Conservation (phyloP, 495 filamentous ascomycete genomes). For the Tuber microsphaerosporum region DNA sequence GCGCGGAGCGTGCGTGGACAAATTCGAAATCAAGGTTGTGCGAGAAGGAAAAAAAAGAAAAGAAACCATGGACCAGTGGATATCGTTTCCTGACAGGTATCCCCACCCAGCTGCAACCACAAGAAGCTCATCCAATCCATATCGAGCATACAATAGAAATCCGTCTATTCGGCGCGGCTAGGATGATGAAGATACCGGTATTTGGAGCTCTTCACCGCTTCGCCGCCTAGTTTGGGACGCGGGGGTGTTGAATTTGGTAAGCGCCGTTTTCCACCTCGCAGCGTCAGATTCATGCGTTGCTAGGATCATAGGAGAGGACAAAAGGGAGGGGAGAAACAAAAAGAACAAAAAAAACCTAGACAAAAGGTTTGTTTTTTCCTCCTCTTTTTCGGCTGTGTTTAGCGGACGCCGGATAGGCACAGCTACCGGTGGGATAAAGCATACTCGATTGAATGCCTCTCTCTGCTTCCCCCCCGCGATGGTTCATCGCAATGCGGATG, state of each 20-base stretch:
- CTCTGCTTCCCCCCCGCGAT: slow-evolving; percentile 9
- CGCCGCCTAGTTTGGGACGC: slow-evolving; percentile 9
- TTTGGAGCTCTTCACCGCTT: background rate
- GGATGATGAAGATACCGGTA: background rate
- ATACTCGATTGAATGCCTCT: too few species aligned
- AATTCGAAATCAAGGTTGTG: background rate
- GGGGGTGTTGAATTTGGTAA: slow-evolving; percentile 24
- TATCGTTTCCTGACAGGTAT: background rate
- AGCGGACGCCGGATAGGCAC: too few species aligned
- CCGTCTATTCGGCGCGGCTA: background rate
- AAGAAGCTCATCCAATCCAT: slow-evolving; percentile 1
- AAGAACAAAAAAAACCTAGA: background rate
- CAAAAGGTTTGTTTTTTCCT: background rate
- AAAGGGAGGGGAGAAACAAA: background rate
- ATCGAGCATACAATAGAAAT: background rate
- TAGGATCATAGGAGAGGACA: slow-evolving; percentile 21
- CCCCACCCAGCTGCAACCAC: slow-evolving; percentile 1
- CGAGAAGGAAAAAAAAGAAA: background rate
- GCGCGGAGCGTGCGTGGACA: background rate
- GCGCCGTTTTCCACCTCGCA: slow-evolving; percentile 20
- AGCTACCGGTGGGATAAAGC: too few species aligned
- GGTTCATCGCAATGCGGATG: slow-evolving; percentile 30
- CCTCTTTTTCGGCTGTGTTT: background rate
- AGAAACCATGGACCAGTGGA: background rate
- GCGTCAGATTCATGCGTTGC: slow-evolving; percentile 31